Conservation (phyloP, 139 green algal species). For the Ettlia oleoabundans region DNA sequence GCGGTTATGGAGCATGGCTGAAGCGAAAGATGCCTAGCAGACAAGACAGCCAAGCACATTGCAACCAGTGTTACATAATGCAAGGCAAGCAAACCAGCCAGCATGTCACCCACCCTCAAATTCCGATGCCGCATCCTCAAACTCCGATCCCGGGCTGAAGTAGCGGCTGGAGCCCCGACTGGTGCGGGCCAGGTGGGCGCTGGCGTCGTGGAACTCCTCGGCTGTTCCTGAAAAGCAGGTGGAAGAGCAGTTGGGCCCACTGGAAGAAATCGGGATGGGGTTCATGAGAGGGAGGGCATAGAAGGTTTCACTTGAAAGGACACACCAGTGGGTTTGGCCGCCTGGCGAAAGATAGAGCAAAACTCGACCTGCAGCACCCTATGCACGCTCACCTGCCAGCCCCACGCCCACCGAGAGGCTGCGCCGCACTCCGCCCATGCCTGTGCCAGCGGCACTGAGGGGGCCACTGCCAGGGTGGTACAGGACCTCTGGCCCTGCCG, state of each 20-base stretch:
- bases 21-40: neutral
- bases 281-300: no score
- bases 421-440: constrained; percentile 1
- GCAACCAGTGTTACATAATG: no score
- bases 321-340: no score
- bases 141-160: constrained; percentile 37
- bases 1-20: neutral
- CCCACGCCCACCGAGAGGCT: constrained; percentile 18
- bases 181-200: neutral
- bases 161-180: constrained; percentile 14
- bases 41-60: no score
- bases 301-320: no score
- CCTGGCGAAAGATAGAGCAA: no score
- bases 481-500: neutral
- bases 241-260: neutral
- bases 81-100: no score
- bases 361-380: no score
- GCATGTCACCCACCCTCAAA: neutral
- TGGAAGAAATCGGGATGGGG: neutral
- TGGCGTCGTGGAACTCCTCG: constrained; percentile 22
- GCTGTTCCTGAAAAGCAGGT: neutral
- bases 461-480: neutral
- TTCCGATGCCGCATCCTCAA: constrained; percentile 38
- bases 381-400: neutral
- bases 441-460: neutral